Conservation (phyloP, 73 alveolate species). For the Uronychia binucleata region DNA sequence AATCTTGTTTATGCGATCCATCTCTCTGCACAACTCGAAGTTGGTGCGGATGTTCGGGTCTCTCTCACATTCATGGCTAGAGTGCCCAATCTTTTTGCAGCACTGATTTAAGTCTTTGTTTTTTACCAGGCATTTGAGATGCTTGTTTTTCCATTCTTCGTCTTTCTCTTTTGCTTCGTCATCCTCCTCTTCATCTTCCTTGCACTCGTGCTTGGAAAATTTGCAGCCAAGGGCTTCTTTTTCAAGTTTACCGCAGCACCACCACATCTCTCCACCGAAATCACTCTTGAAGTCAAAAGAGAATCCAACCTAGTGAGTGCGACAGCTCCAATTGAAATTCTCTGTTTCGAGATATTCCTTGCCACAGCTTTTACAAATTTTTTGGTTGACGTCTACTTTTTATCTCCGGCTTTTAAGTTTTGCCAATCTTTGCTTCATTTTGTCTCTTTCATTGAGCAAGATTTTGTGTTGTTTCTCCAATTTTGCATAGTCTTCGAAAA, state of each 20-base stretch:
- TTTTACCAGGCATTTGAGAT: slow-evolving; percentile 25
- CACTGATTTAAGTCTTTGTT: too few species aligned
- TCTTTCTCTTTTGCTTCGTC: slow-evolving; percentile 37
- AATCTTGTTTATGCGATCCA: slow-evolving; percentile 51
- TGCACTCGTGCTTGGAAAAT: slow-evolving; percentile 64
- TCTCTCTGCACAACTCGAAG: slow-evolving; percentile 43
- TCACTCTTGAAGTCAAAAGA: background rate
- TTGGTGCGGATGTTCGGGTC: slow-evolving; percentile 69
- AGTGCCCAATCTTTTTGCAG: slow-evolving; percentile 75
- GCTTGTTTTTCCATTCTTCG: slow-evolving; percentile 16
- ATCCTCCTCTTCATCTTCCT: slow-evolving; percentile 62
- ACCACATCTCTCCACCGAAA: slow-evolving; percentile 76
- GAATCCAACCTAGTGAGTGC: slow-evolving; percentile 56
- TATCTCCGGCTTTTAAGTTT: slow-evolving; percentile 46
- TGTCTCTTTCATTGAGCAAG: slow-evolving; percentile 54
- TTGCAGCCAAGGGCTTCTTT: slow-evolving; percentile 77
- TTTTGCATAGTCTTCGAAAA: slow-evolving; percentile 29
- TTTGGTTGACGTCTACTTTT: slow-evolving; percentile 48
- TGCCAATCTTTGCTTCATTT: slow-evolving; percentile 50
- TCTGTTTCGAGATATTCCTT: slow-evolving; percentile 66
- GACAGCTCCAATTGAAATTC: slow-evolving; percentile 79
- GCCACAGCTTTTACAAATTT: slow-evolving; percentile 77
- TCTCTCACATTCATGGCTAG: slow-evolving; percentile 49
- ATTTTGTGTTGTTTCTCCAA: slow-evolving; percentile 40
- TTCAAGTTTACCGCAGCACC: slow-evolving; percentile 88